phyloP scores from a whole-genome alignment of 2,329 filamentous ascomycete genomes.

The Fusarium avenaceum region DNA sequence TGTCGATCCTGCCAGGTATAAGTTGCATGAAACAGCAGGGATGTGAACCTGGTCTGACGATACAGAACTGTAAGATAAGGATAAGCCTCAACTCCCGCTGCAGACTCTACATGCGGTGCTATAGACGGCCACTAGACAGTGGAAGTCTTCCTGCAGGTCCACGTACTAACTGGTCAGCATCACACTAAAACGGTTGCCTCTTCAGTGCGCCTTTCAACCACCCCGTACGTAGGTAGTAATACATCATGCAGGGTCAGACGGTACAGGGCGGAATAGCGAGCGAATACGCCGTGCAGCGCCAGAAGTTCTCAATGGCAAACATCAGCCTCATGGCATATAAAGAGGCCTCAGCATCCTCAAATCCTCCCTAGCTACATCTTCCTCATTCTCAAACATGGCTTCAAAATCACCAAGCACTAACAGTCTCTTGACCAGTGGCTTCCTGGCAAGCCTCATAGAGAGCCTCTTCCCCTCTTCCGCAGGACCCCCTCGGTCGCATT shows the following conservation, averaged over 20 bases:
- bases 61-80: not conserved
- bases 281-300: not conserved
- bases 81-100: not conserved
- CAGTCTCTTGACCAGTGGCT: not conserved
- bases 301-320: not conserved
- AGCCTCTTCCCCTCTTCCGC: conserved; percentile 10
- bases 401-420: not conserved
- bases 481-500: not conserved
- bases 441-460: conserved; percentile 1
- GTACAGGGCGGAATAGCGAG: not conserved
- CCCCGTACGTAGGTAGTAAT: not conserved
- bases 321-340: not conserved
- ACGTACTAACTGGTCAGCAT: conserved; percentile 9
- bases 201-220: not conserved
- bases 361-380: not conserved
- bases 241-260: too few species aligned
- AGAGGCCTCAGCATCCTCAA: not conserved
- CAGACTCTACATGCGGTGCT: too few species aligned
- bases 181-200: not conserved
- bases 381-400: not conserved
- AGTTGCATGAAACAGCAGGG: not conserved
- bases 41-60: not conserved
- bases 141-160: not conserved
- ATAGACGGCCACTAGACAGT: not conserved
- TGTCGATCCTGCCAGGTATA: not conserved